A percentile compares a stretch with the other conserved stretches of the same genome.
These are phyloP conservation scores for Baeospora myosura DNA, from an alignment of 1,284 basidiomycete species.

Conservation along the genomic window DNA sequence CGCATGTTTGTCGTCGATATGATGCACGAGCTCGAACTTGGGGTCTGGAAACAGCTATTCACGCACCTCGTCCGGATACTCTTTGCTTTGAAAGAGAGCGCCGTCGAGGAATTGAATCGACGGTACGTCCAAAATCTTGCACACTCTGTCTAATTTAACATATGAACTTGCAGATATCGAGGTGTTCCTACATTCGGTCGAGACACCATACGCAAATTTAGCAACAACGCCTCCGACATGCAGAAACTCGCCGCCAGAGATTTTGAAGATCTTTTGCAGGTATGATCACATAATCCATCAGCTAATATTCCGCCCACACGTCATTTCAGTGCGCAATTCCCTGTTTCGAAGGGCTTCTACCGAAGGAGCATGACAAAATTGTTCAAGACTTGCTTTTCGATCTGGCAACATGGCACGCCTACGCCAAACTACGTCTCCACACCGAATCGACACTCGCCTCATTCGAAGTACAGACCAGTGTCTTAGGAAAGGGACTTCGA, in stretches of 20 bases:
- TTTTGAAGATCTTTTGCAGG: slow-evolving; percentile 1
- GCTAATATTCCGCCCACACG: neutral
- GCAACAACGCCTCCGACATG: neutral
- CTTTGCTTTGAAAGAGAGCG: neutral
- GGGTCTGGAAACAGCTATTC: neutral
- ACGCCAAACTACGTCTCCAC: slow-evolving; percentile 15
- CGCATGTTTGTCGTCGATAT: neutral
- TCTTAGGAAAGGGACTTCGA: slow-evolving; percentile 6
- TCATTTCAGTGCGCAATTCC: neutral
- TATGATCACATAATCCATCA: neutral
- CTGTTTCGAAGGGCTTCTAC: slow-evolving; percentile 1
- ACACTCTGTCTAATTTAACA: neutral
- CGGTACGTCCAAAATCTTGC: neutral
- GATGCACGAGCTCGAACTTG: neutral
- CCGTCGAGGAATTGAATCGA: neutral
- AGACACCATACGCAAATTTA: neutral
- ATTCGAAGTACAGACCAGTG: slow-evolving; percentile 1
- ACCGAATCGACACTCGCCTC: slow-evolving; percentile 15
- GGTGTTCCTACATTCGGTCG: slow-evolving; percentile 19
- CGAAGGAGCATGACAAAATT: neutral
- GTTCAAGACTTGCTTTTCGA: neutral
- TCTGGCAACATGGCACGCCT: slow-evolving; percentile 8
- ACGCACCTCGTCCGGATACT: neutral
- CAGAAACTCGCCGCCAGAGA: slow-evolving; percentile 1
- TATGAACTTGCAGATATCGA: slow-evolving; percentile 20